A percentile compares a stretch with the other conserved stretches of the same genome.
phyloP scores from a whole-genome alignment of 257 asterid genomes.

The Prunella vulgaris region DNA sequence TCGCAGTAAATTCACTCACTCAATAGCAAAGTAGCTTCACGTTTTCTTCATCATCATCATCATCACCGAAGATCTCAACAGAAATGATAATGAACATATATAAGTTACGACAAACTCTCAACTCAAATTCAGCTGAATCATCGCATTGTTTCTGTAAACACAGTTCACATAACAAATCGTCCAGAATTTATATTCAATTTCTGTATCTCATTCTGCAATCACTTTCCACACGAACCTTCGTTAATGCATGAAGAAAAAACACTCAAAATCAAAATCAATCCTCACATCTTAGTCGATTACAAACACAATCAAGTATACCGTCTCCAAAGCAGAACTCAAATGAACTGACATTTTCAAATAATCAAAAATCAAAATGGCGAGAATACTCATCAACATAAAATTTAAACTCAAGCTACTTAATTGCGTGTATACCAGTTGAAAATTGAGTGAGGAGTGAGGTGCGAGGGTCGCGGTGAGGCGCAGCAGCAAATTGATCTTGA shows the following conservation, averaged over 20 bases:
- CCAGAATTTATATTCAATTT: slow-evolving; percentile 9
- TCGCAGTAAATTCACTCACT: not conserved
- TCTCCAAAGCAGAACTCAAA: slow-evolving; percentile 9
- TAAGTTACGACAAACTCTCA: not conserved
- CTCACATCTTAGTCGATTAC: slow-evolving; percentile 1
- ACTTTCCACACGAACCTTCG: not conserved
- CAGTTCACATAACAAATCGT: slow-evolving; percentile 5
- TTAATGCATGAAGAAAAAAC: not conserved
- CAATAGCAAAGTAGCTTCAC: slow-evolving; percentile 8
- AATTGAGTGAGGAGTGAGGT: slow-evolving; percentile 44
- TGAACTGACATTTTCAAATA: slow-evolving; percentile 5
- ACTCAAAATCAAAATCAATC: slow-evolving; percentile 9
- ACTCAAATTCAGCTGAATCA: slow-evolving; percentile 16
- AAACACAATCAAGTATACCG: slow-evolving; percentile 8
- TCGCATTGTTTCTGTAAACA: not conserved
- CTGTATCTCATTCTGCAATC: not conserved
- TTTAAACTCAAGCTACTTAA: not conserved
- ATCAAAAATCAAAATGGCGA: not conserved
- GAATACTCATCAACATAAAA: not conserved
- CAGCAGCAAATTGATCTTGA: slow-evolving; percentile 69
- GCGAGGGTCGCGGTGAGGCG: slow-evolving; percentile 61
- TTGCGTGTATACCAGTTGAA: slow-evolving; percentile 55
- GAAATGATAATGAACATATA: not conserved
- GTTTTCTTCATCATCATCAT: not conserved
- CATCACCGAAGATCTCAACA: slow-evolving; percentile 12